phyloP scores from a whole-genome alignment of 1,284 basidiomycete species.

The Pascua sp. region DNA sequence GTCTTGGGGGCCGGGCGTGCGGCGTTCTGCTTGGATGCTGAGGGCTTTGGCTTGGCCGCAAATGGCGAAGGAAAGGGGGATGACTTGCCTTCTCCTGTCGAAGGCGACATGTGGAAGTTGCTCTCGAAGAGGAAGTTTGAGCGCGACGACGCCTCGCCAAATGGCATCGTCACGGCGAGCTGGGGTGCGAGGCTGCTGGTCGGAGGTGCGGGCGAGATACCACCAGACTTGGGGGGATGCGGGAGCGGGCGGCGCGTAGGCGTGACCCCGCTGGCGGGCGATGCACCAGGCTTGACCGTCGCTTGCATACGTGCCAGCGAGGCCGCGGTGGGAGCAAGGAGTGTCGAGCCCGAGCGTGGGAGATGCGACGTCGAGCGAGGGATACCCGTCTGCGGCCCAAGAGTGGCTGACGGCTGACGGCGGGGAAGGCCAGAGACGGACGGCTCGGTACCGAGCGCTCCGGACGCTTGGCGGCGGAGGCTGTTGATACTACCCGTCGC shows the following conservation, averaged over 20 bases:
- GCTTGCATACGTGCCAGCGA: constrained; percentile 44
- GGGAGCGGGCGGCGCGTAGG: constrained; percentile 14
- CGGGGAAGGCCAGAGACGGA: too few species aligned
- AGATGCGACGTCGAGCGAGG: too few species aligned
- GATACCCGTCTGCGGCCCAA: neutral
- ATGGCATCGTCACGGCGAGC: constrained; percentile 16
- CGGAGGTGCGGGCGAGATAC: neutral
- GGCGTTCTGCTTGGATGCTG: neutral
- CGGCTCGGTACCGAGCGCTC: too few species aligned
- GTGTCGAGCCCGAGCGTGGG: constrained; percentile 14
- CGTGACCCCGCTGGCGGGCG: neutral
- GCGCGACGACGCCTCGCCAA: constrained; percentile 32
- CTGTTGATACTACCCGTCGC: too few species aligned
- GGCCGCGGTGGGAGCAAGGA: constrained; percentile 38
- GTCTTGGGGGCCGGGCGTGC: neutral
- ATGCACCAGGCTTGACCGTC: constrained; percentile 33
- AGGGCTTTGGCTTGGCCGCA: neutral
- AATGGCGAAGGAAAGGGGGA: neutral
- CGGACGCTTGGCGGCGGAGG: too few species aligned
- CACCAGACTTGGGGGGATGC: constrained; percentile 1
- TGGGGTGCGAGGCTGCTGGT: neutral
- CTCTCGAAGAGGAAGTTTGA: constrained; percentile 22
- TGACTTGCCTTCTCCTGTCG: neutral
- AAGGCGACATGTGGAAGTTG: constrained; percentile 16
- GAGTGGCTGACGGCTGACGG: too few species aligned